These are phyloP conservation scores for Fusarium transvaalense DNA, from an alignment of 2,329 filamentous ascomycete genomes.

Conservation along the genomic window DNA sequence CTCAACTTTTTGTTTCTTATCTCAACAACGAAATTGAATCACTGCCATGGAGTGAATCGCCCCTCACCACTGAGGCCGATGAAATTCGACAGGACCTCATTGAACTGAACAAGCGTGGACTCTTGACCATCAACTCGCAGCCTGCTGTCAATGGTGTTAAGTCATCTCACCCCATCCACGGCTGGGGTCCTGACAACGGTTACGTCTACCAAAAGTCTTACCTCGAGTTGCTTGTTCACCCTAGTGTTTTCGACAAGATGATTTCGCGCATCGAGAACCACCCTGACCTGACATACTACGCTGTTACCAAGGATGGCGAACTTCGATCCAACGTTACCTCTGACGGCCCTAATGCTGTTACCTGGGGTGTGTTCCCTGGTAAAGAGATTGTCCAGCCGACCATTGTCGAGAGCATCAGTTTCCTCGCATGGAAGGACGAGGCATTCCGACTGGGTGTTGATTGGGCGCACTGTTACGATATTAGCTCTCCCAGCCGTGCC, in stretches of 20 bases:
- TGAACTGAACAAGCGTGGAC: slow-evolving; percentile 84
- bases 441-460: slow-evolving; percentile 92
- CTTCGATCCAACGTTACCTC: slow-evolving; percentile 86
- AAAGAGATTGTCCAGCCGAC: slow-evolving; percentile 99
- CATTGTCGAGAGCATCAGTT: slow-evolving; percentile 98
- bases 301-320: slow-evolving; percentile 85
- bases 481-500: slow-evolving; percentile 79
- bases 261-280: slow-evolving; percentile 81
- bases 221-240: slow-evolving; percentile 88
- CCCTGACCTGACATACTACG: slow-evolving; percentile 91
- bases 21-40: slow-evolving; percentile 83
- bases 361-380: slow-evolving; percentile 98
- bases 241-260: slow-evolving; percentile 81
- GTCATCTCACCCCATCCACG: slow-evolving; percentile 86
- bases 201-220: slow-evolving; percentile 99
- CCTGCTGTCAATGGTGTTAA: slow-evolving; percentile 92
- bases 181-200: slow-evolving; percentile 94
- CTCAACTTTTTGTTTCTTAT: slow-evolving; percentile 86
- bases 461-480: slow-evolving; percentile 92
- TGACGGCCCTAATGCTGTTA: slow-evolving; percentile 96
- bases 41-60: slow-evolving; percentile 93
- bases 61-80: slow-evolving; percentile 85
- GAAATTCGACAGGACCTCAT: slow-evolving; percentile 82
- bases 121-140: slow-evolving; percentile 97
- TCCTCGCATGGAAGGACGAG: slow-evolving; percentile 98